phyloP scores from a whole-genome alignment of 2,329 filamentous ascomycete species.

The Stagonosporopsis cucurbitacearum region DNA sequence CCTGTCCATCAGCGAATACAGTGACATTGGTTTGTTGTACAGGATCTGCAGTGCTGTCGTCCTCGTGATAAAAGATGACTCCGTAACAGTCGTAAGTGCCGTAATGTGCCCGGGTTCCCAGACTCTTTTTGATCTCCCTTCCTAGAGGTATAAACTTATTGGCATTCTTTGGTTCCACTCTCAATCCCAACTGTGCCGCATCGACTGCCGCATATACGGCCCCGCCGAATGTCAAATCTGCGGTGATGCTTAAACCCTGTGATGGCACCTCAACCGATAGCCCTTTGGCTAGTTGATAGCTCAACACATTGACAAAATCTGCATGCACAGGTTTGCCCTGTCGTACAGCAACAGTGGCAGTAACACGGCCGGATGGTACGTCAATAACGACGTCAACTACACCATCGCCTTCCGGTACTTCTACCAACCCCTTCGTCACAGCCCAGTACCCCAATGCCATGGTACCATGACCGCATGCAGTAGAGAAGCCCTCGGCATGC shows the following conservation, averaged over 20 bases:
- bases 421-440: constrained; percentile 4
- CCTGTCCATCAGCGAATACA: constrained; percentile 18
- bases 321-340: constrained; percentile 14
- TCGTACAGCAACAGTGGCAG: not conserved
- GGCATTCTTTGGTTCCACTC: constrained; percentile 2
- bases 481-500: constrained; percentile 58
- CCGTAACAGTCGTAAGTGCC: constrained; percentile 16
- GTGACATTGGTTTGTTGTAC: constrained; percentile 17
- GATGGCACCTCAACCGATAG: constrained; percentile 2
- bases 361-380: constrained; percentile 19
- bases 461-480: constrained; percentile 61
- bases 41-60: not conserved
- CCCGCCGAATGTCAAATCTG: constrained; percentile 9
- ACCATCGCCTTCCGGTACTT: constrained; percentile 1
- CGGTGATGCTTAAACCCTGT: not conserved
- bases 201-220: constrained; percentile 14
- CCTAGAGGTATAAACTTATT: constrained; percentile 6
- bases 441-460: constrained; percentile 53
- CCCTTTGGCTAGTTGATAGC: constrained; percentile 5
- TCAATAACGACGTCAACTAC: constrained; percentile 16
- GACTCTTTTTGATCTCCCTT: constrained; percentile 13
- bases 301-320: constrained; percentile 18
- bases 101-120: constrained; percentile 9
- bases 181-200: constrained; percentile 13
- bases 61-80: constrained; percentile 17